phyloP scores from a whole-genome alignment of 2,329 filamentous ascomycete genomes.

The Pseudodiploospora longispora region DNA sequence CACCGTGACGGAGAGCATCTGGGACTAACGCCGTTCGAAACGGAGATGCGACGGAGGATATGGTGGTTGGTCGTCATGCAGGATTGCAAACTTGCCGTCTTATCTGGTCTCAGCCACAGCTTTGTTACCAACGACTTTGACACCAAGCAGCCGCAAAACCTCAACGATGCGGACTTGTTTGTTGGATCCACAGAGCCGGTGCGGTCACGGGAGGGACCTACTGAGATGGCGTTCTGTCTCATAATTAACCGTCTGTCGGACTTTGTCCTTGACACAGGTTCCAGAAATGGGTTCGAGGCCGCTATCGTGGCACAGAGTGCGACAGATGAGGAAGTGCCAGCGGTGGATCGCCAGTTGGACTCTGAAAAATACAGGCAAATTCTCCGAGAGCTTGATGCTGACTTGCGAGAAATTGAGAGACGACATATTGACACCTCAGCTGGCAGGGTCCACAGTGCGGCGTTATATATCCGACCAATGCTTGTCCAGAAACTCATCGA shows the following conservation, averaged over 20 bases:
- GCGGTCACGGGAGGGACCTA: slow-evolving; percentile 45
- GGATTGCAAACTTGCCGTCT: slow-evolving; percentile 48
- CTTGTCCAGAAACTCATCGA: slow-evolving; percentile 41
- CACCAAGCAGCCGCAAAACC: slow-evolving; percentile 46
- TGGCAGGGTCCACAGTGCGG: slow-evolving; percentile 44
- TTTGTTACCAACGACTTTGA: slow-evolving; percentile 46
- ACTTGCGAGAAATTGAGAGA: slow-evolving; percentile 37
- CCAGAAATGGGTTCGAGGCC: slow-evolving; percentile 38
- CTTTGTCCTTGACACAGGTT: slow-evolving; percentile 36
- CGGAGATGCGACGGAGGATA: slow-evolving; percentile 56
- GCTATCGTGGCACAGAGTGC: slow-evolving; percentile 39
- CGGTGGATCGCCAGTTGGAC: slow-evolving; percentile 5
- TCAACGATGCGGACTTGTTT: slow-evolving; percentile 52
- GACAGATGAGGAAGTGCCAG: slow-evolving; percentile 17
- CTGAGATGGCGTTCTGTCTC: slow-evolving; percentile 52
- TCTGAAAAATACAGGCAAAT: slow-evolving; percentile 35
- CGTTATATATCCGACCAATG: slow-evolving; percentile 37
- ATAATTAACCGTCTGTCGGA: slow-evolving; percentile 41
- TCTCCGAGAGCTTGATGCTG: slow-evolving; percentile 34
- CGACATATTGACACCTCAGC: slow-evolving; percentile 43
- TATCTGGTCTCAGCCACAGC: slow-evolving; percentile 48
- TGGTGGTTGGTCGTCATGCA: slow-evolving; percentile 59
- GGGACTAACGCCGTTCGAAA: slow-evolving; percentile 53
- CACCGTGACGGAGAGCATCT: slow-evolving; percentile 53
- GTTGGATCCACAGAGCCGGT: slow-evolving; percentile 44